Conservation (phyloP, 768 basidiomycete genomes). For the Suillus brevipes region DNA sequence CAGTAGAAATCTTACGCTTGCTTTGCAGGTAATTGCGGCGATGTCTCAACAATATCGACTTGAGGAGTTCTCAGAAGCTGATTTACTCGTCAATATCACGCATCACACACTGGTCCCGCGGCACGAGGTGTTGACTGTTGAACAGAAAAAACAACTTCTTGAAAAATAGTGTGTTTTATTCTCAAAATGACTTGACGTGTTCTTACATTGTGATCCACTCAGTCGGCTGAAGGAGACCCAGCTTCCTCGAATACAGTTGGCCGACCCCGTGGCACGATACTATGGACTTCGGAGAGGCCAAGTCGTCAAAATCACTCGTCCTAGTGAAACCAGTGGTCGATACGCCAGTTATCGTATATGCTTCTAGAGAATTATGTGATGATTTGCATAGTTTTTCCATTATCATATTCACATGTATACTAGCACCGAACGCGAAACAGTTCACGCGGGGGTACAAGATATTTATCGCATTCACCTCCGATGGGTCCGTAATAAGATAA, state of each 20-base stretch:
- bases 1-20: not conserved
- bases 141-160: slow-evolving; percentile 84
- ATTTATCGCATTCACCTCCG: not conserved
- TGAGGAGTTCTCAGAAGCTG: slow-evolving; percentile 96
- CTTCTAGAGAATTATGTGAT: slow-evolving; percentile 48
- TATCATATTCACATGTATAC: slow-evolving; percentile 6
- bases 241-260: slow-evolving; percentile 92
- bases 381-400: slow-evolving; percentile 1
- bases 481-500: not conserved
- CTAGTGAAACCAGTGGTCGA: slow-evolving; percentile 94
- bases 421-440: not conserved
- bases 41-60: slow-evolving; percentile 85
- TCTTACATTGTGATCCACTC: slow-evolving; percentile 9
- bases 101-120: slow-evolving; percentile 93
- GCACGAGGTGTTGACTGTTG: slow-evolving; percentile 82
- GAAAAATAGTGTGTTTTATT: slow-evolving; percentile 81
- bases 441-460: slow-evolving; percentile 8
- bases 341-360: slow-evolving; percentile 93
- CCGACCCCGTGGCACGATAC: slow-evolving; percentile 97
- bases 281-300: slow-evolving; percentile 94
- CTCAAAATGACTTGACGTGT: slow-evolving; percentile 11
- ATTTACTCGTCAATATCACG: slow-evolving; percentile 95
- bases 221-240: slow-evolving; percentile 98
- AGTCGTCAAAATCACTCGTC: slow-evolving; percentile 97
- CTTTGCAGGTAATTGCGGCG: slow-evolving; percentile 79